Percentiles rank a stretch among this genome's conserved stretches.
Conservation (phyloP, 306 rosid species). For the Inga leiocalycina region DNA sequence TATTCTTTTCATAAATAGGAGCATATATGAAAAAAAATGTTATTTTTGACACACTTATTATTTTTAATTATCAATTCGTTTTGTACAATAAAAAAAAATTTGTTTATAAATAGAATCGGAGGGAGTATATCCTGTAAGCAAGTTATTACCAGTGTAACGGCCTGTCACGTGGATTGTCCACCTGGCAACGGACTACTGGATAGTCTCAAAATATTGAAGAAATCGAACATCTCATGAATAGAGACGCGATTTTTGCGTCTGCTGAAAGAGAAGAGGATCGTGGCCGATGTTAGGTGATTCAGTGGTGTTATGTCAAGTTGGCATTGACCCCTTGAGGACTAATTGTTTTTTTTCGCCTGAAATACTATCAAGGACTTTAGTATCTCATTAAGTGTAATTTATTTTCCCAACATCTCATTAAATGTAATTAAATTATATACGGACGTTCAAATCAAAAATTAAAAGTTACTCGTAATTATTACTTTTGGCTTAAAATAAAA, state of each 20-base stretch:
- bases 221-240: background rate
- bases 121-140: no score
- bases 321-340: background rate
- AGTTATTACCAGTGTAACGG: background rate
- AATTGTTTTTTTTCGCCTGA: no score
- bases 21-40: no score
- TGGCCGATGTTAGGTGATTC: background rate
- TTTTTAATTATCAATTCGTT: no score
- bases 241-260: background rate
- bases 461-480: background rate
- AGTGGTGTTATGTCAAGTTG: background rate
- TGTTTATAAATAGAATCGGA: no score
- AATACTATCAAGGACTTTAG: no score
- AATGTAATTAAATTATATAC: background rate
- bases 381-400: background rate
- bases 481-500: background rate
- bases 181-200: background rate
- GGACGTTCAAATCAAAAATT: background rate
- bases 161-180: background rate
- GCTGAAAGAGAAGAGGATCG: background rate
- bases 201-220: no score
- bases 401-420: background rate
- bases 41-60: no score
- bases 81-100: no score
- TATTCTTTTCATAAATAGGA: no score